Evolutionary conservation across 768 basidiomycete genomes (phyloP).

Genomic region (Termitomyces sp.): DNA sequence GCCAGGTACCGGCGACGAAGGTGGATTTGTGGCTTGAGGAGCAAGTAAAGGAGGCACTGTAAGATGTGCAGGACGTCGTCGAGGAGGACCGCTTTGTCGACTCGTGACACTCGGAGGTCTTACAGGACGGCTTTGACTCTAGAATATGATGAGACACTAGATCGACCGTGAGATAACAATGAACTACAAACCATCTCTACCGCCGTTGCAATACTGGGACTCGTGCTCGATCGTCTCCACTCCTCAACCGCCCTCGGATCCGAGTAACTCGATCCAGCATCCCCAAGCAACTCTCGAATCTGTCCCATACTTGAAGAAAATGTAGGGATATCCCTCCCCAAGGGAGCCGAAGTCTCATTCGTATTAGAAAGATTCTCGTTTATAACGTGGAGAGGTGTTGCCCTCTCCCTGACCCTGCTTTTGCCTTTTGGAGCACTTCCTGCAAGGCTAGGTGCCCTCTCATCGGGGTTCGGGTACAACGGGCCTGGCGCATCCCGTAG

Average conservation of each 20-base stretch:
- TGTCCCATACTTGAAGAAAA: conserved; percentile 4
- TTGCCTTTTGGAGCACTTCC: background rate
- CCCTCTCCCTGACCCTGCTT: conserved; percentile 20
- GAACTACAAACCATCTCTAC: conserved; percentile 7
- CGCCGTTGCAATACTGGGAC: conserved; percentile 1
- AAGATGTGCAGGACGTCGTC: conserved; percentile 14
- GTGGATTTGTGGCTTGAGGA: background rate
- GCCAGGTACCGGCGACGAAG: background rate
- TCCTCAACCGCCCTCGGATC: conserved; percentile 12
- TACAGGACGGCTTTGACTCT: background rate
- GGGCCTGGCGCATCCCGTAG: background rate
- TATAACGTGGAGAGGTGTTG: conserved; percentile 30
- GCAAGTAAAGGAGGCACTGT: conserved; percentile 17
- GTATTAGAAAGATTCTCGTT: conserved; percentile 27
- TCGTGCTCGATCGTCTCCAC: conserved; percentile 15
- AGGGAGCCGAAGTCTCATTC: conserved; percentile 24
- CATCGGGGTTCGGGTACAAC: conserved; percentile 1
- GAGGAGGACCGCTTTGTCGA: conserved; percentile 1
- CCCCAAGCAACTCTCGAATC: background rate
- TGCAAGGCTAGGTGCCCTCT: conserved; percentile 19
- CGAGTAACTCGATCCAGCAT: conserved; percentile 8
- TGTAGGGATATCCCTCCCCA: background rate
- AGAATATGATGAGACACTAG: background rate
- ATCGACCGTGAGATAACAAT: background rate
- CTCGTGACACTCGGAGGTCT: background rate